Conservation (phyloP, 2,329 filamentous ascomycete species). For the Botrytis porri region DNA sequence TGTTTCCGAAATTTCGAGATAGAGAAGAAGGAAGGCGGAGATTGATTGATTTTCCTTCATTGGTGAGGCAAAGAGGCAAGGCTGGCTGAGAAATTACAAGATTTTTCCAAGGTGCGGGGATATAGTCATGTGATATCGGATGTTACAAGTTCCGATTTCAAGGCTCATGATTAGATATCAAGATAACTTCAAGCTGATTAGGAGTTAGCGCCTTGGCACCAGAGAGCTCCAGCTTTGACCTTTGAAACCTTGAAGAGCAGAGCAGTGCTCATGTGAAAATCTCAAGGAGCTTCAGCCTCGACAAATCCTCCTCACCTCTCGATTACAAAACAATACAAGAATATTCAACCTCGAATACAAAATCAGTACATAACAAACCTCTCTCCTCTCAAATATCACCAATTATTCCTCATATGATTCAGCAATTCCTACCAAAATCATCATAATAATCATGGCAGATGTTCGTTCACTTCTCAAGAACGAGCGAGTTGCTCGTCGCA, state of each 20-base stretch:
- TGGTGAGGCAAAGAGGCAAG: neutral
- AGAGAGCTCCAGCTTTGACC: neutral
- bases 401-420: neutral
- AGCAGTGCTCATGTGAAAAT: neutral
- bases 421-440: neutral
- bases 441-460: slow-evolving; percentile 60
- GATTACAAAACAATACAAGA: neutral
- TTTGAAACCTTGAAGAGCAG: neutral
- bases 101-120: slow-evolving; percentile 13
- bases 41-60: slow-evolving; percentile 1
- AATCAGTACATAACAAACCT: neutral
- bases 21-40: slow-evolving; percentile 3
- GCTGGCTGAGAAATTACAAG: slow-evolving; percentile 6
- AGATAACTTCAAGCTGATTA: neutral
- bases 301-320: neutral
- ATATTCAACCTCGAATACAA: neutral
- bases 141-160: rapidly evolving
- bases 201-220: neutral
- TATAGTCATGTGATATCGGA: neutral
- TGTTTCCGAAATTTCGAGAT: neutral
- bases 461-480: slow-evolving; percentile 75
- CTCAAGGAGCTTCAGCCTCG: slow-evolving; percentile 1
- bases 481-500: slow-evolving; percentile 70
- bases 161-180: neutral
- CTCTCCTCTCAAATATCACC: neutral